Evolutionary conservation across 2,329 filamentous ascomycete genomes (phyloP).

Genomic region (Botryotinia calthae): DNA sequence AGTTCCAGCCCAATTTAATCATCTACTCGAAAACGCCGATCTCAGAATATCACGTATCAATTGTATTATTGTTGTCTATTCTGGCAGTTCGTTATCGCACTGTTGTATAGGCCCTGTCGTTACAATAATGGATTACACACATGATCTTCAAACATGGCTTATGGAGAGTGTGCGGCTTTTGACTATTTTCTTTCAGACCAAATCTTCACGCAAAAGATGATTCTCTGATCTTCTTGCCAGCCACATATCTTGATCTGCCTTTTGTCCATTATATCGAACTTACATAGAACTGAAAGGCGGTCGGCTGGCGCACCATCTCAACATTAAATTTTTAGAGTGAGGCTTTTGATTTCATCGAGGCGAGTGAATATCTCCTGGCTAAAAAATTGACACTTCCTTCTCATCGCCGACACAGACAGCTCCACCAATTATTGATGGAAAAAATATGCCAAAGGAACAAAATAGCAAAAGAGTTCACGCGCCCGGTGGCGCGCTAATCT

Average conservation of each 20-base stretch:
- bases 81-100: not conserved
- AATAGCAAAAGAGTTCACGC: constrained; percentile 1
- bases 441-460: not conserved
- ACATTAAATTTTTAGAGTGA: not conserved
- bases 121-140: not conserved
- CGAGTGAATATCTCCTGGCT: not conserved
- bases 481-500: not conserved
- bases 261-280: not conserved
- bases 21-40: too few species aligned
- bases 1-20: not conserved
- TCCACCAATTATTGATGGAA: not conserved
- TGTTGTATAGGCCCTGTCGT: not conserved
- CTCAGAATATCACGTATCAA: not conserved
- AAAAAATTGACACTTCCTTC: not conserved
- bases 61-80: too few species aligned
- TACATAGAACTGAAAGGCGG: not conserved
- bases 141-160: not conserved
- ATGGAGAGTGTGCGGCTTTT: not conserved
- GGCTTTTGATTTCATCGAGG: not conserved
- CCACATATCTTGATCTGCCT: not conserved
- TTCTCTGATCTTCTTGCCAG: not conserved
- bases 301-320: not conserved
- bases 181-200: too few species aligned
- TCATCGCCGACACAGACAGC: not conserved
- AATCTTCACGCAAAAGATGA: not conserved